Conservation (phyloP, 1,284 basidiomycete species). For the Taiwanofungus camphoratus region DNA sequence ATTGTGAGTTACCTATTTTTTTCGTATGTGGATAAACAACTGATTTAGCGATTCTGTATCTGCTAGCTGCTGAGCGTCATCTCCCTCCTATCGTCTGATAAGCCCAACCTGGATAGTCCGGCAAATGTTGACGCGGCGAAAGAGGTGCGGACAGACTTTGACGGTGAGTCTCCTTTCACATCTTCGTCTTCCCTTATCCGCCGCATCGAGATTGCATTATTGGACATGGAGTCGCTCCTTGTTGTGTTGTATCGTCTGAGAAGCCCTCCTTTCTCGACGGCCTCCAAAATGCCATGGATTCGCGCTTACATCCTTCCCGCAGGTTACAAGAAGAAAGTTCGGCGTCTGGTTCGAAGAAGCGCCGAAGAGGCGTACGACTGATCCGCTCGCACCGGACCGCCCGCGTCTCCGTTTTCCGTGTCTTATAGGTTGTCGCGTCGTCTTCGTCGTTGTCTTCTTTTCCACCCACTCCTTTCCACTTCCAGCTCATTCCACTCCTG, state of each 20-base stretch:
- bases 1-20: constrained; percentile 64
- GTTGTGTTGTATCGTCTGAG: neutral
- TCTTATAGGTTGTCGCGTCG: constrained; percentile 7
- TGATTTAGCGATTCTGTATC: too few species aligned
- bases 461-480: constrained; percentile 2
- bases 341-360: constrained; percentile 75
- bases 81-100: constrained; percentile 88
- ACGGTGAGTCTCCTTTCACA: constrained; percentile 43
- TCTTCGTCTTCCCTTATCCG: neutral
- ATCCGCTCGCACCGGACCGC: neutral
- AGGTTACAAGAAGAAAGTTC: constrained; percentile 92
- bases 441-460: constrained; percentile 7
- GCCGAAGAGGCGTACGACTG: constrained; percentile 84
- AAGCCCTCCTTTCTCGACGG: neutral
- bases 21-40: too few species aligned
- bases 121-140: constrained; percentile 98
- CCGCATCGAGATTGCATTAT: too few species aligned
- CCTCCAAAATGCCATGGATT: too few species aligned
- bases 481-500: too few species aligned
- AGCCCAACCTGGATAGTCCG: constrained; percentile 91
- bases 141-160: constrained; percentile 73
- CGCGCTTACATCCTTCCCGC: constrained; percentile 1
- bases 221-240: too few species aligned
- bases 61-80: constrained; percentile 91
- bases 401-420: neutral